A percentile compares a stretch with the other conserved stretches of the same genome.
Conservation (phyloP, 2,329 filamentous ascomycete species). For the Ascochyta pisi region DNA sequence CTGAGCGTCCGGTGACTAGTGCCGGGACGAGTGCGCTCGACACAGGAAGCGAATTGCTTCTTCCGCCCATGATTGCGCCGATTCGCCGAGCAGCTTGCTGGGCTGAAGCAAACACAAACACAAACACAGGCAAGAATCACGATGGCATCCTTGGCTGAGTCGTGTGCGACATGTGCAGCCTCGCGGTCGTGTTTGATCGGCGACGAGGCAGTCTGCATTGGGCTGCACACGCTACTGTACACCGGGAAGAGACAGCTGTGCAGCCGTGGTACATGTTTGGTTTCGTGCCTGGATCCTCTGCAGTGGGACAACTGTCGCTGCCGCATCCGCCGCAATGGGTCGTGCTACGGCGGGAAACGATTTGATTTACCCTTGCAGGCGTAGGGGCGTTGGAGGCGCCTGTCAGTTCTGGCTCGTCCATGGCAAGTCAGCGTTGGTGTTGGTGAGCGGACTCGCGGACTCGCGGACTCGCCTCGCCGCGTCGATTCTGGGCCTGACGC, state of each 20-base stretch:
- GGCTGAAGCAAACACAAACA: background rate
- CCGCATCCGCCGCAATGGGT: slow-evolving; percentile 22
- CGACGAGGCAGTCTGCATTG: slow-evolving; percentile 27
- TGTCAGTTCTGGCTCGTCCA: slow-evolving; percentile 24
- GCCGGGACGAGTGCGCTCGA: slow-evolving; percentile 8
- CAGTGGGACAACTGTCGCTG: slow-evolving; percentile 21
- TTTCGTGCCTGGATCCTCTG: slow-evolving; percentile 17
- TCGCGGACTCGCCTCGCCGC: slow-evolving; percentile 1
- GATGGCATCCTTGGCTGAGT: slow-evolving; percentile 3
- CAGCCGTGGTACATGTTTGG: slow-evolving; percentile 15
- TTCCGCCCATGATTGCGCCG: slow-evolving; percentile 8
- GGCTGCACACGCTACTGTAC: slow-evolving; percentile 15
- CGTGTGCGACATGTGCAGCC: slow-evolving; percentile 23
- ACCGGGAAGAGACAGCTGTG: slow-evolving; percentile 21
- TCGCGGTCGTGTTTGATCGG: slow-evolving; percentile 30
- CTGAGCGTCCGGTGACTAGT: slow-evolving; percentile 15
- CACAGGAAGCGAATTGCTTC: slow-evolving; percentile 15
- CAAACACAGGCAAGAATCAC: background rate
- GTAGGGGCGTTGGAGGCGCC: slow-evolving; percentile 27
- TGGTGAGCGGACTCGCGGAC: slow-evolving; percentile 1
- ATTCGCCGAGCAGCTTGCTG: slow-evolving; percentile 11
- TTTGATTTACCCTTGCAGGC: slow-evolving; percentile 10
- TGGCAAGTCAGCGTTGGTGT: slow-evolving; percentile 15
- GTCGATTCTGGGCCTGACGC: slow-evolving; percentile 7
- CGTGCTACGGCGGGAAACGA: slow-evolving; percentile 21